A percentile compares a stretch with the other conserved stretches of the same genome.
Evolutionary conservation across 1,139 yeast genomes (phyloP).

Genomic region (Suhomyces choctaworum): DNA sequence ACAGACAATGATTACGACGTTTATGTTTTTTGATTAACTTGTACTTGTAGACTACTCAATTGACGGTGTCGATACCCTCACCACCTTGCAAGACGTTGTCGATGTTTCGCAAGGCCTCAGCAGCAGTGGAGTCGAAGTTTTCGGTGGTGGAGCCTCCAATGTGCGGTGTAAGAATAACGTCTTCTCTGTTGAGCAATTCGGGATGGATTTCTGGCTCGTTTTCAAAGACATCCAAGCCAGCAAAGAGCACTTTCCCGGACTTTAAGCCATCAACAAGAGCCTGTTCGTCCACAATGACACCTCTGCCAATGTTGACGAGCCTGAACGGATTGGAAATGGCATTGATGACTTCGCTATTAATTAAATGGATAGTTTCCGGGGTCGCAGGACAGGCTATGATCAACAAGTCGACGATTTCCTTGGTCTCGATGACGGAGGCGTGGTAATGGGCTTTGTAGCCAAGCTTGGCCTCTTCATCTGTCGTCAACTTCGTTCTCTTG

Average conservation of each 20-base stretch:
- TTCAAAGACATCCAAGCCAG: slow-evolving; percentile 29
- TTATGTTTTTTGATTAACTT: slow-evolving; percentile 11
- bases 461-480: slow-evolving; percentile 35
- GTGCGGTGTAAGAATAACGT: slow-evolving; percentile 28
- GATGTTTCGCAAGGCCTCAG: slow-evolving; percentile 42
- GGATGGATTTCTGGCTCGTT: slow-evolving; percentile 24
- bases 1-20: slow-evolving; percentile 9
- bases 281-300: slow-evolving; percentile 25
- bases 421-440: slow-evolving; percentile 17
- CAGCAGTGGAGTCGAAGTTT: slow-evolving; percentile 26
- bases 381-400: slow-evolving; percentile 30
- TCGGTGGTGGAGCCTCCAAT: slow-evolving; percentile 27
- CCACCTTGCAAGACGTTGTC: slow-evolving; percentile 35
- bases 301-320: slow-evolving; percentile 28
- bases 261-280: slow-evolving; percentile 27
- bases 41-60: not conserved
- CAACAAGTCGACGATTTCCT: slow-evolving; percentile 23
- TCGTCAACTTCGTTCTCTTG: slow-evolving; percentile 52
- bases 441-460: slow-evolving; percentile 51
- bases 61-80: slow-evolving; percentile 26
- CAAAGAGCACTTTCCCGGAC: slow-evolving; percentile 25
- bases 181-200: slow-evolving; percentile 24
- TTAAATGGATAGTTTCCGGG: slow-evolving; percentile 23
- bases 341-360: slow-evolving; percentile 16
- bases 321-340: slow-evolving; percentile 21